These are phyloP conservation scores for Lecanosticta acicola DNA, from an alignment of 2,329 filamentous ascomycete genomes.

Conservation along the genomic window DNA sequence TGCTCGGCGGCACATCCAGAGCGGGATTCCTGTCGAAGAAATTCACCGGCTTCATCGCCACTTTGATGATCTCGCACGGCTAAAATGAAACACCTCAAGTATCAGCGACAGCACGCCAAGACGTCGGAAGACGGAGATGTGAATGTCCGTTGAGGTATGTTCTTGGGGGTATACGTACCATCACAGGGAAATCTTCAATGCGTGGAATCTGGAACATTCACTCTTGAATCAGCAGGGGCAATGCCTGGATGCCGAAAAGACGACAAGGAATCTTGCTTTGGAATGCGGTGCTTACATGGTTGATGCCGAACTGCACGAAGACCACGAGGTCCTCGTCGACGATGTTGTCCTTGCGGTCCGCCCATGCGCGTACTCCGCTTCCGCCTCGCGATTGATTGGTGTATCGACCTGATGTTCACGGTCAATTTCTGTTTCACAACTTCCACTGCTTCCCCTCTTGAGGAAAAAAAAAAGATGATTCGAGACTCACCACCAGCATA, in stretches of 20 bases:
- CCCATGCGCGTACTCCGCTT: conserved; percentile 45
- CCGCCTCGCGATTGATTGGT: conserved; percentile 52
- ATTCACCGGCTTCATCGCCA: conserved; percentile 54
- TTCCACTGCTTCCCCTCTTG: no score
- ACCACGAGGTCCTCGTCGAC: conserved; percentile 53
- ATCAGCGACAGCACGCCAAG: no score
- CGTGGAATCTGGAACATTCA: conserved; percentile 39
- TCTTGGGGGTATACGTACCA: background rate
- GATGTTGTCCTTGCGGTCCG: conserved; percentile 44
- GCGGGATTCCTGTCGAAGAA: conserved; percentile 57
- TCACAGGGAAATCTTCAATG: conserved; percentile 41
- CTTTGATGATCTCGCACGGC: conserved; percentile 53
- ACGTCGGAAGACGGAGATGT: no score
- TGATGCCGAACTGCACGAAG: conserved; percentile 54
- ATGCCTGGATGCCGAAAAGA: no score
- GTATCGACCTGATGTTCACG: conserved; percentile 15
- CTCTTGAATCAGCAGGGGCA: background rate
- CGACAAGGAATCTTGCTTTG: no score
- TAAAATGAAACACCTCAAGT: conserved; percentile 47
- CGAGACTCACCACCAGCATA: conserved; percentile 54
- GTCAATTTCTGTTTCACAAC: no score
- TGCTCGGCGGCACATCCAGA: conserved; percentile 48
- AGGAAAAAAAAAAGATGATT: no score
- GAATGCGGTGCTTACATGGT: conserved; percentile 40
- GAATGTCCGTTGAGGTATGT: no score